Evolutionary conservation across 2,329 filamentous ascomycete genomes (phyloP).

Genomic region (Pochonia chlamydosporia): DNA sequence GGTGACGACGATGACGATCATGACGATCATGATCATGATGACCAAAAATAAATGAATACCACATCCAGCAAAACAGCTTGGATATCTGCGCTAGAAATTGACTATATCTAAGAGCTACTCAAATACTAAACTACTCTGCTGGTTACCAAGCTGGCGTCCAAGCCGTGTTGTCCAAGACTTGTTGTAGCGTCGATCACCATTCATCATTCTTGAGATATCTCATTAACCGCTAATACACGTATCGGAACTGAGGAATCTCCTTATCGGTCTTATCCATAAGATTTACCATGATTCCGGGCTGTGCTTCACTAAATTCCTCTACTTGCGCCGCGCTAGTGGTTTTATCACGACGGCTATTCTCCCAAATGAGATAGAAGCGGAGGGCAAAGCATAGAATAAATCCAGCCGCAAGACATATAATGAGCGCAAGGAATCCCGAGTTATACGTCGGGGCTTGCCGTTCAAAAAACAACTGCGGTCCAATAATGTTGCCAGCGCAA

Average conservation of each 20-base stretch:
- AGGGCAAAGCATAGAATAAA: conserved; percentile 36
- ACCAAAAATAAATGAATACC: too few relatives aligned
- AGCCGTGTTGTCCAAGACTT: too few relatives aligned
- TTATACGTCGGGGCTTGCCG: conserved; percentile 53
- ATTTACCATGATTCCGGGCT: conserved; percentile 4
- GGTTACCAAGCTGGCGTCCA: too few relatives aligned
- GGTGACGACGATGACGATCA: too few relatives aligned
- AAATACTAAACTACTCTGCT: too few relatives aligned
- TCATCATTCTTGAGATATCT: too few relatives aligned
- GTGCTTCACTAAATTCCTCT: background rate
- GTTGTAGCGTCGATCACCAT: too few relatives aligned
- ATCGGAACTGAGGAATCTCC: conserved; percentile 50
- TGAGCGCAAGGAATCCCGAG: conserved; percentile 55
- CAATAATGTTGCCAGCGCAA: conserved; percentile 55
- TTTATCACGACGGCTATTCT: conserved; percentile 48
- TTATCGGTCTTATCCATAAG: conserved; percentile 45
- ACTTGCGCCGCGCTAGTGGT: background rate
- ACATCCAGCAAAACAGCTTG: too few relatives aligned
- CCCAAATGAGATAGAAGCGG: conserved; percentile 41
- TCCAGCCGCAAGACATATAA: conserved; percentile 51
- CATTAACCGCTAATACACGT: conserved; percentile 40
- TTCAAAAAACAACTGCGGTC: conserved; percentile 52
- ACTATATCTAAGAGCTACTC: too few relatives aligned
- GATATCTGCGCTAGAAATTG: too few relatives aligned
- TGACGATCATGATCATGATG: too few relatives aligned